phyloP scores from a whole-genome alignment of 1,284 basidiomycete species.

The Exobasidium rhododendri region DNA sequence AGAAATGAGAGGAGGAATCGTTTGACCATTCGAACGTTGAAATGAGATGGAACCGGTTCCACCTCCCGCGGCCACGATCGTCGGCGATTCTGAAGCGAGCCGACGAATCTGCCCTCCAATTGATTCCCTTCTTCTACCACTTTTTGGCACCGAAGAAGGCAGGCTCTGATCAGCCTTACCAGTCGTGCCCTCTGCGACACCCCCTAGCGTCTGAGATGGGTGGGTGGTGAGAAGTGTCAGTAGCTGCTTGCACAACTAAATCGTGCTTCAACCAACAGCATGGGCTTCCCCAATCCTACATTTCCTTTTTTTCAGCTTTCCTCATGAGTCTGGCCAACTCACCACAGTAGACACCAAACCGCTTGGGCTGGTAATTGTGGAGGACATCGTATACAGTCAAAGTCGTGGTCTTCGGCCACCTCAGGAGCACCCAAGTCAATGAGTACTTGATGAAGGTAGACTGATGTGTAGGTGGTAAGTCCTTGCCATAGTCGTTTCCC shows the following conservation, averaged over 20 bases:
- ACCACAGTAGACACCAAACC: not conserved
- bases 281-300: too few species aligned
- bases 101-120: slow-evolving; percentile 40
- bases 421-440: not conserved
- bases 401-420: not conserved
- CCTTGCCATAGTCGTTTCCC: too few species aligned
- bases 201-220: not conserved
- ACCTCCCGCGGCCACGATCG: slow-evolving; percentile 33
- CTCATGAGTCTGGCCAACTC: not conserved
- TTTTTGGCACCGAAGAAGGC: slow-evolving; percentile 36
- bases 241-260: too few species aligned
- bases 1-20: slow-evolving; percentile 22
- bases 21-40: slow-evolving; percentile 26
- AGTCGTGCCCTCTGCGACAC: not conserved
- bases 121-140: slow-evolving; percentile 38
- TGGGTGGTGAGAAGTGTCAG: too few species aligned
- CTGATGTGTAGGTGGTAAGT: too few species aligned
- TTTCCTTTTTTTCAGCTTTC: too few species aligned
- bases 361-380: not conserved
- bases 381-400: not conserved
- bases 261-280: too few species aligned
- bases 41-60: slow-evolving; percentile 31
- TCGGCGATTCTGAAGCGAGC: slow-evolving; percentile 29
- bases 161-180: slow-evolving; percentile 4
- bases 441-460: not conserved